A percentile compares a stretch with the other conserved stretches of the same genome.
These are phyloP conservation scores for Rosa chinensis DNA, from an alignment of 306 rosid genomes.

Conservation along the genomic window DNA sequence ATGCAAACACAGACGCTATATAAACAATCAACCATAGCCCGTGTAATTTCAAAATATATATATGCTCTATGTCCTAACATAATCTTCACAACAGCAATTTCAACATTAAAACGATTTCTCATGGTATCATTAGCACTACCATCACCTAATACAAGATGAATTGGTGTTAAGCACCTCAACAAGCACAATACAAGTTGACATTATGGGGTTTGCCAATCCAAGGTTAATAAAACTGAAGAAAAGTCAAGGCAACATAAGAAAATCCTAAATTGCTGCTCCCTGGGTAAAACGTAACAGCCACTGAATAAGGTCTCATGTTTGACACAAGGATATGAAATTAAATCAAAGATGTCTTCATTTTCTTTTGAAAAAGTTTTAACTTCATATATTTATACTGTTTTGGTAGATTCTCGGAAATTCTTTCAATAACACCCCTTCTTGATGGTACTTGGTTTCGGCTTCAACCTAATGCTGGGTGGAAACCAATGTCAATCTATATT, in stretches of 20 bases:
- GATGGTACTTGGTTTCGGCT: not conserved
- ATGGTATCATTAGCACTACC: not conserved
- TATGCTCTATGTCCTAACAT: not conserved
- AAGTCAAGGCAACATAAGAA: not conserved
- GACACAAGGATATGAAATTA: not conserved
- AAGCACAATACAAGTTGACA: constrained; percentile 2
- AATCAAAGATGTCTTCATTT: not conserved
- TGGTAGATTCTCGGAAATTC: not conserved
- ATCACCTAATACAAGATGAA: not conserved
- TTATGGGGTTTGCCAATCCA: not conserved
- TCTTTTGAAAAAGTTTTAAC: too few species aligned
- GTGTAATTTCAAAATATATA: not conserved
- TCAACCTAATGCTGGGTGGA: not conserved
- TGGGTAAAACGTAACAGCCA: not conserved
- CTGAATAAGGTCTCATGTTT: not conserved
- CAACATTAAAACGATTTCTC: not conserved
- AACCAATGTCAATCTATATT: not conserved
- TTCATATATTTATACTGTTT: not conserved
- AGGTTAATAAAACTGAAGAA: not conserved
- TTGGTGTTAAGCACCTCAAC: not conserved
- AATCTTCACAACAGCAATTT: constrained; percentile 3
- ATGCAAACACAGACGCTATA: not conserved
- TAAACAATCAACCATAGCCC: not conserved
- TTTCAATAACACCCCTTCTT: not conserved
- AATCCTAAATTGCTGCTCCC: not conserved